Evolutionary conservation across 495 filamentous ascomycete species (phyloP), one percentile per base, ranked within the genome.

Genomic region (Podospora tetraspora): DNA sequence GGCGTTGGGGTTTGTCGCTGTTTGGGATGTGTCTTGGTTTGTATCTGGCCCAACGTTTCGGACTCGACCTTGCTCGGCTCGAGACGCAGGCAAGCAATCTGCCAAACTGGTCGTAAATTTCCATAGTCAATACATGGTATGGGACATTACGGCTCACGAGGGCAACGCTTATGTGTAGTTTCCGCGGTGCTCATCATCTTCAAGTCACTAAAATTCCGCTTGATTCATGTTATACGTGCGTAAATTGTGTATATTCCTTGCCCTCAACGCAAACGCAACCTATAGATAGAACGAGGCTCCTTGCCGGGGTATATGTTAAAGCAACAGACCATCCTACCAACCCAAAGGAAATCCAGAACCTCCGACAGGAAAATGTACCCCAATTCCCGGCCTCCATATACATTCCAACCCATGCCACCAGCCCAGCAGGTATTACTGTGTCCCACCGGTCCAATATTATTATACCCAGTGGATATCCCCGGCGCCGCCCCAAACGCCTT

Each of bases 1-100:
- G 64, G 64, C 64, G 59, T 66, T 66, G 16, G 64, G 29, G 27
- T 61, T 66, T 66, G 27, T 66, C 22, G 22, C 25, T 60, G 22
- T 60, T 52, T 58, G 16, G 23, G 30, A 23, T 43, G 30, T 25
- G 62, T 37, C 23, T 19, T 27, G 27, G 27, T 27, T 24, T 56
- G 30, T 58, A 13, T 29, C 25, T 27, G 52, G 23, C 43, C 16
- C 6, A 52, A 1, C 32, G 11, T 34, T 34, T 34, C 11, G 3
- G 32, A 2, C 43, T n/a, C 6, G 43, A 12, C 16, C 43, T 52
- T 7, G 43, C 43, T 52, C 43, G 43, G 43, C 43, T 52, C 1
- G 43, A 52, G 32, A 34, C 32, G 12, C 43, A n/a, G 43, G 43
- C 43, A 52, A 52, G 16, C 43, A 52, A 52, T 52, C 43, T 52